These are phyloP conservation scores for Sodiomyces alkalinus DNA, from an alignment of 2,329 filamentous ascomycete genomes.

Conservation along the genomic window DNA sequence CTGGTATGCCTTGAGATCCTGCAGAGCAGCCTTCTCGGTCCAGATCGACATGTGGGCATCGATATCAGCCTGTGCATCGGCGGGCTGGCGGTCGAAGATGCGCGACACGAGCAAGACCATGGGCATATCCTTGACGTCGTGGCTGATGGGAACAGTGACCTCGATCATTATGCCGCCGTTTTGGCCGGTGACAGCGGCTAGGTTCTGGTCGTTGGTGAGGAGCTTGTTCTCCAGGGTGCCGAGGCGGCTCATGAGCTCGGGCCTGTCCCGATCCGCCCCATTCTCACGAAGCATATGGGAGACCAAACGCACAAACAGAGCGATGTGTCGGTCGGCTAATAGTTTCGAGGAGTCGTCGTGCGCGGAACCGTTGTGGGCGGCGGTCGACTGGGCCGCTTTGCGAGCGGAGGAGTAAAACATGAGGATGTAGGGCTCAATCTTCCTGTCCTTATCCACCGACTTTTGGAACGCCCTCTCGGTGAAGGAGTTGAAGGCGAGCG, in stretches of 20 bases:
- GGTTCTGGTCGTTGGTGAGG: slow-evolving; percentile 82
- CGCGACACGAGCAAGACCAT: slow-evolving; percentile 76
- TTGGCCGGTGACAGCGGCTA: slow-evolving; percentile 48
- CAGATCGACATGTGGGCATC: slow-evolving; percentile 65
- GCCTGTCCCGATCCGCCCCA: slow-evolving; percentile 70
- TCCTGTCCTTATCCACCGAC: slow-evolving; percentile 83
- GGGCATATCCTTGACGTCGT: slow-evolving; percentile 94
- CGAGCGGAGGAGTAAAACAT: slow-evolving; percentile 95
- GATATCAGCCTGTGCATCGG: slow-evolving; percentile 75
- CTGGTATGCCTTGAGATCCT: slow-evolving; percentile 88
- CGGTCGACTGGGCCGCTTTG: slow-evolving; percentile 61
- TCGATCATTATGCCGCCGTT: slow-evolving; percentile 56
- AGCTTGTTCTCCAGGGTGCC: slow-evolving; percentile 83
- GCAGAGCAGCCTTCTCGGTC: slow-evolving; percentile 83
- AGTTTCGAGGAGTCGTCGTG: slow-evolving; percentile 84
- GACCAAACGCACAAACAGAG: slow-evolving; percentile 81
- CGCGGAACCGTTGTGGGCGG: slow-evolving; percentile 58
- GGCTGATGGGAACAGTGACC: slow-evolving; percentile 66
- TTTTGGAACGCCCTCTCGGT: slow-evolving; percentile 80
- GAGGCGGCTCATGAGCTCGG: slow-evolving; percentile 68
- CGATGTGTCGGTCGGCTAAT: slow-evolving; percentile 86
- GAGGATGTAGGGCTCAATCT: slow-evolving; percentile 81
- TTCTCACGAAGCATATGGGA: slow-evolving; percentile 66
- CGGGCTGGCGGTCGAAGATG: slow-evolving; percentile 69
- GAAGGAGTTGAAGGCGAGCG: slow-evolving; percentile 83